These are phyloP conservation scores for Colletotrichum sublineola DNA, from an alignment of 2,329 filamentous ascomycete genomes.

Conservation along the genomic window DNA sequence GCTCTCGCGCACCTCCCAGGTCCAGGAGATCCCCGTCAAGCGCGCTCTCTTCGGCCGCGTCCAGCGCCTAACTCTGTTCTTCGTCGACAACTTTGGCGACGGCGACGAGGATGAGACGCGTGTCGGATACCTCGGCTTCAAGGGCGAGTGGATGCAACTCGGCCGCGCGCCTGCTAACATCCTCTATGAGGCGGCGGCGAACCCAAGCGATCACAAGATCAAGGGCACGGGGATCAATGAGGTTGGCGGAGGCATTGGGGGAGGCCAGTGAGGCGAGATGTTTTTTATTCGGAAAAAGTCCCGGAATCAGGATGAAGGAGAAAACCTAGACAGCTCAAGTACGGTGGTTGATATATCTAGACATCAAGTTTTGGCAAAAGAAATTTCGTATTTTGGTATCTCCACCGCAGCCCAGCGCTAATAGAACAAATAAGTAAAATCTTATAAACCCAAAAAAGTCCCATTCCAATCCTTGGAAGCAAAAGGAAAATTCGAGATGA, in stretches of 20 bases:
- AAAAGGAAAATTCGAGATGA: neutral
- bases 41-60: slow-evolving; percentile 90
- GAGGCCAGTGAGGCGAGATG: slow-evolving; percentile 40
- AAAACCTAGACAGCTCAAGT: neutral
- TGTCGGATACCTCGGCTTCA: slow-evolving; percentile 77
- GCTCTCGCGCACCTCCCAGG: slow-evolving; percentile 81
- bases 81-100: slow-evolving; percentile 89
- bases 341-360: neutral
- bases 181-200: slow-evolving; percentile 93
- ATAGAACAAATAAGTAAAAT: slow-evolving; percentile 18
- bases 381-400: slow-evolving; percentile 8
- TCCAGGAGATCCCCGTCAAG: slow-evolving; percentile 90
- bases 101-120: slow-evolving; percentile 85
- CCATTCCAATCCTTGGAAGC: neutral
- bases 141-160: slow-evolving; percentile 86
- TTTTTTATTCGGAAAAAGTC: neutral
- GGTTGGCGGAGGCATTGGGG: slow-evolving; percentile 68
- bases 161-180: slow-evolving; percentile 87
- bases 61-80: slow-evolving; percentile 86
- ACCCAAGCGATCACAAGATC: slow-evolving; percentile 86
- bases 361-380: slow-evolving; percentile 4
- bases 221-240: slow-evolving; percentile 69
- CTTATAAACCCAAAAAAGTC: neutral
- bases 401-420: slow-evolving; percentile 17
- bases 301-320: neutral